Evolutionary conservation across 2,329 filamentous ascomycete species (phyloP), one percentile per base, ranked within the genome.

Genomic region (Cladosporium phlei): DNA sequence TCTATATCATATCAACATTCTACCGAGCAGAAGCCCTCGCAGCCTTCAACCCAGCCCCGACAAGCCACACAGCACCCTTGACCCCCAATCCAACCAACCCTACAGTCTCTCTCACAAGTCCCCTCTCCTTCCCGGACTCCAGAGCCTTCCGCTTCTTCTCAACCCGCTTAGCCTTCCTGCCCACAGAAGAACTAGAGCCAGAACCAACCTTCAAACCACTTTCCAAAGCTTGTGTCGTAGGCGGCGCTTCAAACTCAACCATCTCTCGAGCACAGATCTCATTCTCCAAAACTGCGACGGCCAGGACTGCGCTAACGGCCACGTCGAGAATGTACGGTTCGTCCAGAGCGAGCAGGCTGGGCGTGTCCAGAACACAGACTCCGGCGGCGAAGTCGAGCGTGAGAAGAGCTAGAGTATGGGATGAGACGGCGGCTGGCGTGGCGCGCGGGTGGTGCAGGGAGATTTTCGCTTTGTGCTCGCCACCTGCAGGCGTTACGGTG

Each of bases 241-340:
- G 63, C 7, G 63, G 63, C 6, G 60, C 53, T n/a, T 52, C 61
- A 39, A 66, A 66, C 3, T 55, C 55, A 20, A 63, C 47, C 25
- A 50, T 50, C 28, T 60, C 55, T 9, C 39, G 22, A 5, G 46
- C 42, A 2, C 52, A 38, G 5, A 55, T 56, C 1, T 65, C 62
- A 12, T 66, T 64, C 58, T 75, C 72, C 10, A 70, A 66, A 1
- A 72, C 64, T 1, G 70, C 70, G 30, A 73, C 68, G 12, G 69
- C 67, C 22, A 74, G 56, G 9, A 75, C 56, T 0, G 70, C 64
- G 3, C 61, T 62, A 4, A 70, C 60, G 1, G 65, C 64, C 1
- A 71, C 70, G 50, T 75, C 72, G 40, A 72, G 60, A 33, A 74
- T 61, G 55, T 71, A 72, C 4, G 66, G 61, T 45, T 69, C 70